These are phyloP conservation scores for Schizothecium vesticola DNA, from an alignment of 495 filamentous ascomycete genomes.

Conservation along the genomic window DNA sequence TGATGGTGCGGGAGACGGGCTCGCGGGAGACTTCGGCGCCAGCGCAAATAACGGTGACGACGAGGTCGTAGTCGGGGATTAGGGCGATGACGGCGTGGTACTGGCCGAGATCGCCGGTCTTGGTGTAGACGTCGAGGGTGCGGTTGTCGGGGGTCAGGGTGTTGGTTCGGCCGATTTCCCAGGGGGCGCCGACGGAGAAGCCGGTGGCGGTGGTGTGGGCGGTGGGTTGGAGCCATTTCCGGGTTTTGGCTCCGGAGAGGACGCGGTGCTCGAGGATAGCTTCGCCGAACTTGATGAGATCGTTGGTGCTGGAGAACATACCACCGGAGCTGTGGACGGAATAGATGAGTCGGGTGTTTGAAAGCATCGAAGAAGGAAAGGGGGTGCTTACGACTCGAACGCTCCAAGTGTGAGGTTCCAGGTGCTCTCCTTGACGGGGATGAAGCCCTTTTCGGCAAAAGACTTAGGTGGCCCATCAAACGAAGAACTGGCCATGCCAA, in stretches of 20 bases:
- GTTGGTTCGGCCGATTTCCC: conserved; percentile 47
- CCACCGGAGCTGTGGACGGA: background rate
- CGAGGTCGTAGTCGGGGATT: conserved; percentile 49
- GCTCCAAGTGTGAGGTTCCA: conserved; percentile 39
- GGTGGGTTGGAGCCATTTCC: conserved; percentile 52
- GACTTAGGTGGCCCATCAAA: conserved; percentile 11
- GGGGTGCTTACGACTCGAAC: conserved; percentile 26
- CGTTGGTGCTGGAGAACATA: conserved; percentile 42
- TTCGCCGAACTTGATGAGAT: conserved; percentile 45
- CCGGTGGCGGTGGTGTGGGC: conserved; percentile 42
- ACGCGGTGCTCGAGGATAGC: conserved; percentile 46
- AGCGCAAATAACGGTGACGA: conserved; percentile 43
- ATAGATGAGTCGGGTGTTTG: background rate
- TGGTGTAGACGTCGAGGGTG: conserved; percentile 51
- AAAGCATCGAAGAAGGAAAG: background rate
- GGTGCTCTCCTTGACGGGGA: conserved; percentile 29
- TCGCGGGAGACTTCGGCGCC: conserved; percentile 27
- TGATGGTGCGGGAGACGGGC: conserved; percentile 13
- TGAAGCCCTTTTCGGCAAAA: conserved; percentile 35
- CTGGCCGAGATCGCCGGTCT: conserved; percentile 43
- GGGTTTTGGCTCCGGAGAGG: conserved; percentile 39
- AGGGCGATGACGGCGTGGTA: conserved; percentile 46
- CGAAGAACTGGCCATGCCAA: conserved; percentile 34
- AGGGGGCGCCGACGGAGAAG: conserved; percentile 46
- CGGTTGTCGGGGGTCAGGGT: conserved; percentile 34